Base-by-base conservation (phyloP, 371 early-diverging fungal genomes). In the Mortierella sp. region DNA sequence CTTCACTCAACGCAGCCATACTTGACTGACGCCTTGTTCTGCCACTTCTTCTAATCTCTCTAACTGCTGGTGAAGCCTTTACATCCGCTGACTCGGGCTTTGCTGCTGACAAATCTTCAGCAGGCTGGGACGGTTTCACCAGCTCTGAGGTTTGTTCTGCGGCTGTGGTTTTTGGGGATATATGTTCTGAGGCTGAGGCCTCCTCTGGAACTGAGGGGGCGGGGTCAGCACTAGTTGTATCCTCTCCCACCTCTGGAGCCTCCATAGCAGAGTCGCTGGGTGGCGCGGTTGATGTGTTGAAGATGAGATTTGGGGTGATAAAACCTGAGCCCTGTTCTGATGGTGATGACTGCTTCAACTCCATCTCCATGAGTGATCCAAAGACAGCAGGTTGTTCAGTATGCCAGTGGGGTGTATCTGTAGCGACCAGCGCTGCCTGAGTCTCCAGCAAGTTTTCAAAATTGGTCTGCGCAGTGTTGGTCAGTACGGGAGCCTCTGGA, bases 321-420 rank as follows among this genome's bases (percentile, higher is more conserved):
- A 59, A 79, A 11, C 57, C 68, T 37, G 70, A 59, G 43, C 11
- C 51, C 25, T 64, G 65, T 29, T 70, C 62, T 6, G 71, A 52
- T 25, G 68, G 61, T 16, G 75, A 69, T 7, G 57, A 25, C 62
- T 68, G 72, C 52, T 56, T 62, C 15, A 79, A 48, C 37, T 79
- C 80, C 80, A 79, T 79, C 23, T 73, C 80, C 73, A 79, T 73
- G 16, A 79, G 68, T 1, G 80, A 79, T 1, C 74, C 80, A 46
- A 63, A 79, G 1, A 48, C 63, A 53, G 21, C 43, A 28, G 18
- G 52, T 12, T 19, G 26, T 51, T 57, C 46, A 44, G n/a, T 37
- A 23, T 50, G 47, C 75, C 70, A 70, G 19, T 66, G 65, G 53
- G 26, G 23, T 15, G 19, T 19, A 19, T 11, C 57, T 30, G 51